phyloP scores from a whole-genome alignment of 192 early-diverging fungal genomes.

The Entomortierella beljakovae region DNA sequence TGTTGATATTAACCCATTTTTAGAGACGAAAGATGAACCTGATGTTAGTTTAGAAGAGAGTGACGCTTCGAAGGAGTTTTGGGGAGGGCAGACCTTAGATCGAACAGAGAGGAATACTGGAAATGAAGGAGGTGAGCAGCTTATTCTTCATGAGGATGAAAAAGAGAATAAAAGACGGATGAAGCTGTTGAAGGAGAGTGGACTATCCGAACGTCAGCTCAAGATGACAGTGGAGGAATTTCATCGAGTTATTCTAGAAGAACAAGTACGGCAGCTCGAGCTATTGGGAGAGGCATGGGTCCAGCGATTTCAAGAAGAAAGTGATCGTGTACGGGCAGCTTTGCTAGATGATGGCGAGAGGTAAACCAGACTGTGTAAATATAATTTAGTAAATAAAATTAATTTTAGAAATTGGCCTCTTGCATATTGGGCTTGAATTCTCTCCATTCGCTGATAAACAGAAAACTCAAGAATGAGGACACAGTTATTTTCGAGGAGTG shows the following conservation, averaged over 20 bases:
- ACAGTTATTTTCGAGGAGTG: no score
- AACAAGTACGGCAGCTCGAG: constrained; percentile 30
- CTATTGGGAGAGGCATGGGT: constrained; percentile 31
- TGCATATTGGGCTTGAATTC: no score
- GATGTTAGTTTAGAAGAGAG: no score
- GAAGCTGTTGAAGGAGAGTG: constrained; percentile 7
- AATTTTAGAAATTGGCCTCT: not conserved
- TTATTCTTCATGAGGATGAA: not conserved
- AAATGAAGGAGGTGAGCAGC: not conserved
- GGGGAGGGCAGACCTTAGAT: not conserved
- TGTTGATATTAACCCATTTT: no score
- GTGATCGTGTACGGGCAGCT: constrained; percentile 23
- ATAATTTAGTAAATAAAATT: not conserved
- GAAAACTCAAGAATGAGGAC: no score
- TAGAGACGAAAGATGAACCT: no score
- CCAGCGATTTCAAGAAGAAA: constrained; percentile 37
- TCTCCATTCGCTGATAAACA: no score
- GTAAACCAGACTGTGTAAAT: no score
- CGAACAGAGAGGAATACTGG: not conserved
- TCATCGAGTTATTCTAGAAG: constrained; percentile 19
- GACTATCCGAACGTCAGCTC: not conserved
- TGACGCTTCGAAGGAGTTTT: not conserved
- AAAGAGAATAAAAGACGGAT: constrained; percentile 8
- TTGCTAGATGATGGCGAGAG: constrained; percentile 15
- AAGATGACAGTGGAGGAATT: constrained; percentile 41